A percentile compares a stretch with the other conserved stretches of the same genome.
Conservation (phyloP, 768 basidiomycete genomes). For the Russula ochroleuca region DNA sequence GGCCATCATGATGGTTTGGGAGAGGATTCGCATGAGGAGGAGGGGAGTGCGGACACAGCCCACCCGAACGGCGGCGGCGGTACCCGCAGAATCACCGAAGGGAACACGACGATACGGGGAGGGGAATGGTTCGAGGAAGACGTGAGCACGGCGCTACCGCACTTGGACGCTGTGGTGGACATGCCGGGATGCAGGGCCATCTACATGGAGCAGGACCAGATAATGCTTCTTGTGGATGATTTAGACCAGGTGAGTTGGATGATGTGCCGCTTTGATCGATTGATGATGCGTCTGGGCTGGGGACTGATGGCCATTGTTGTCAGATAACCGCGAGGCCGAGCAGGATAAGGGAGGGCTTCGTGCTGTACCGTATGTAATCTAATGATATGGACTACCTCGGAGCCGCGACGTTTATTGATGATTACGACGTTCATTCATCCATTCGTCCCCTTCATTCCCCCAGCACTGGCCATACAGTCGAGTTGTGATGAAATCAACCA, state of each 20-base stretch:
- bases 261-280: background rate
- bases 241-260: background rate
- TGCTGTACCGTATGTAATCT: background rate
- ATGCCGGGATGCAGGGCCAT: conserved; percentile 1
- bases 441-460: too few relatives aligned
- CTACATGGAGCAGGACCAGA: conserved; percentile 11
- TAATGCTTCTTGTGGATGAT: conserved; percentile 1
- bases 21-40: background rate
- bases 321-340: background rate
- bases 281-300: background rate
- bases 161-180: background rate
- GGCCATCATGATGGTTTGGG: background rate
- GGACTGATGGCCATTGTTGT: background rate
- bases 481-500: too few relatives aligned
- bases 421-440: background rate
- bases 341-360: background rate
- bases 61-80: background rate
- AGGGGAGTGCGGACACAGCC: background rate
- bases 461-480: too few relatives aligned
- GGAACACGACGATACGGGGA: background rate
- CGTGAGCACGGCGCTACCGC: background rate
- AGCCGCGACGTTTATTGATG: background rate
- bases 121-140: conserved; percentile 4
- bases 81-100: conserved; percentile 1
- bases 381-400: background rate